These are phyloP conservation scores for Exobasidium rhododendri DNA, from an alignment of 1,284 basidiomycete species.

Conservation along the genomic window DNA sequence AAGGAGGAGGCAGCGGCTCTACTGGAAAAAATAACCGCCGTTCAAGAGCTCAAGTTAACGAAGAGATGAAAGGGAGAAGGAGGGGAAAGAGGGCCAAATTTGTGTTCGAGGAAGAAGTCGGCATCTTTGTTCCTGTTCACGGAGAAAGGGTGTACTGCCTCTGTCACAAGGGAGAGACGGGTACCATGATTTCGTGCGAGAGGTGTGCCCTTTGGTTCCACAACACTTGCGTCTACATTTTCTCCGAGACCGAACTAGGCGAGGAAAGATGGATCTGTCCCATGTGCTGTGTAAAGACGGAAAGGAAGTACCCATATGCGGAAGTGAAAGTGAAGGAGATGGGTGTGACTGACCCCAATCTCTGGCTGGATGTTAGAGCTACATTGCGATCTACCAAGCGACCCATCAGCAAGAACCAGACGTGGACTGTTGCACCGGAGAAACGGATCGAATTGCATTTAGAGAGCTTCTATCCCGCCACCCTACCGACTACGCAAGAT, in stretches of 20 bases:
- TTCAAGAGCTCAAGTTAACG: not conserved
- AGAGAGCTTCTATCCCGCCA: constrained; percentile 47
- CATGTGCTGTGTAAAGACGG: constrained; percentile 52
- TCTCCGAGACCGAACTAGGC: constrained; percentile 32
- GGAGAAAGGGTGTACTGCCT: constrained; percentile 47
- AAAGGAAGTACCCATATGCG: constrained; percentile 47
- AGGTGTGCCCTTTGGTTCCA: constrained; percentile 54
- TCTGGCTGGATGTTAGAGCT: constrained; percentile 49
- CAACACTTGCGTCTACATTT: constrained; percentile 44
- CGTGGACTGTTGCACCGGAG: constrained; percentile 31
- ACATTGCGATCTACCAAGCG: constrained; percentile 43
- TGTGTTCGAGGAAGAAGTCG: constrained; percentile 49
- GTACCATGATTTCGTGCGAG: constrained; percentile 52
- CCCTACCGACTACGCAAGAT: constrained; percentile 22
- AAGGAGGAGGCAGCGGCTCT: not conserved
- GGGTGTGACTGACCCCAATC: constrained; percentile 32
- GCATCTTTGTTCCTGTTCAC: constrained; percentile 26
- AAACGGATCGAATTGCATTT: constrained; percentile 48
- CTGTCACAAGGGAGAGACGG: constrained; percentile 44
- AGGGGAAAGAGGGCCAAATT: constrained; percentile 52
- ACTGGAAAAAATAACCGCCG: not conserved
- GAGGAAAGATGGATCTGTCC: constrained; percentile 48
- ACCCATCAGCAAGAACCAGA: constrained; percentile 45
- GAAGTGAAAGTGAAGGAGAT: constrained; percentile 49
- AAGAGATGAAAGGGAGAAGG: constrained; percentile 26